Evolutionary conservation across 2,329 filamentous ascomycete genomes (phyloP).

Genomic region (Albifimbria verrucaria): DNA sequence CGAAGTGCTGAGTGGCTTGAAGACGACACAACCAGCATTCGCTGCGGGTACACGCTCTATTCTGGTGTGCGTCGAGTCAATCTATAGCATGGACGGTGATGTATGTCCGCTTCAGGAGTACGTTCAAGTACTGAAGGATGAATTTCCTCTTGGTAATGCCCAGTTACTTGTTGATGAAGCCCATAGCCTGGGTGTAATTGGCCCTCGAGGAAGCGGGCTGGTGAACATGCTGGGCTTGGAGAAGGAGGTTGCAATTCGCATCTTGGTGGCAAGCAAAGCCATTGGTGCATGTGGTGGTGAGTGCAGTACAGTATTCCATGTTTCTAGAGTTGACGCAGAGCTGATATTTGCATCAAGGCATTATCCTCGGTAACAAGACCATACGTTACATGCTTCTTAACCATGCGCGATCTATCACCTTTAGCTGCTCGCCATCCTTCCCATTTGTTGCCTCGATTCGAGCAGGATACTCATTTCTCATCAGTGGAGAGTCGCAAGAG

Average conservation of each 20-base stretch:
- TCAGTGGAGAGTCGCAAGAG: background rate
- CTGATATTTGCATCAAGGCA: background rate
- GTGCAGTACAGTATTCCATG: no score
- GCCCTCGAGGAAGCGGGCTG: conserved; percentile 43
- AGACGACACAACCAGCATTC: conserved; percentile 23
- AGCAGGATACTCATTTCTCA: background rate
- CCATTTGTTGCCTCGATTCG: background rate
- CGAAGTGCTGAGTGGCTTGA: conserved; percentile 25
- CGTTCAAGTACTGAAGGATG: conserved; percentile 25
- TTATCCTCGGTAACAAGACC: conserved; percentile 3
- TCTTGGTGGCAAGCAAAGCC: conserved; percentile 52
- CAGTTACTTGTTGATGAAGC: conserved; percentile 54
- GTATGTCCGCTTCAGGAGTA: conserved; percentile 32
- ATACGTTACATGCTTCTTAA: conserved; percentile 3
- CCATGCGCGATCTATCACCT: background rate
- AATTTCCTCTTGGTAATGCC: conserved; percentile 29
- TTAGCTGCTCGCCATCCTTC: background rate
- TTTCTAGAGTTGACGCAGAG: no score
- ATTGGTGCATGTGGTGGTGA: conserved; percentile 16
- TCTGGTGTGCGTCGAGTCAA: conserved; percentile 33
- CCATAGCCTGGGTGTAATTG: conserved; percentile 48
- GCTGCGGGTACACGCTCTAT: conserved; percentile 24
- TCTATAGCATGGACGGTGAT: conserved; percentile 45
- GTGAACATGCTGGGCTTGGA: conserved; percentile 46
- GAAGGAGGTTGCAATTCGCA: conserved; percentile 40